Conservation (phyloP, 768 basidiomycete genomes). For the Pleurotus tuber-regium region DNA sequence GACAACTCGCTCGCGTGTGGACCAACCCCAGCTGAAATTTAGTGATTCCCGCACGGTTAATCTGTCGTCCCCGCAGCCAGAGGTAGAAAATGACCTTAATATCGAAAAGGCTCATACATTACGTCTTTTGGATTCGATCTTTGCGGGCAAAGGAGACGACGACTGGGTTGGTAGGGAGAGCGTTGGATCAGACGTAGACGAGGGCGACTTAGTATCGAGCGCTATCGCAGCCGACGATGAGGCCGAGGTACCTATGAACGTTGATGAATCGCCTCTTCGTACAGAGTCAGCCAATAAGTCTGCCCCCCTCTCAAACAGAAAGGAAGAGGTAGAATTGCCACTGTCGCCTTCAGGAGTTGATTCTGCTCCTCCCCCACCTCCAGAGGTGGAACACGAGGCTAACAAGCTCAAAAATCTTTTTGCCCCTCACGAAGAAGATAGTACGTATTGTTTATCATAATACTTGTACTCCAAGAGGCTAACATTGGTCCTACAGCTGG, state of each 20-base stretch:
- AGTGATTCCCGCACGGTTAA: slow-evolving; percentile 5
- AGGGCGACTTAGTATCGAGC: slow-evolving; percentile 22
- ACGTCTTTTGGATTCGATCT: slow-evolving; percentile 49
- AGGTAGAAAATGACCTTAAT: slow-evolving; percentile 29
- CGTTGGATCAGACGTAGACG: slow-evolving; percentile 55
- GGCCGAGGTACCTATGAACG: slow-evolving; percentile 32
- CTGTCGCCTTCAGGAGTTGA: not conserved
- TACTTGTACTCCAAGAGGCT: no score
- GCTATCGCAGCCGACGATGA: slow-evolving; percentile 5
- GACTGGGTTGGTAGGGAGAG: slow-evolving; percentile 65
- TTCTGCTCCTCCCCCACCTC: slow-evolving; percentile 7
- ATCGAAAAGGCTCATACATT: slow-evolving; percentile 47
- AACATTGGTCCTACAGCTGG: slow-evolving; percentile 51
- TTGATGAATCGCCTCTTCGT: slow-evolving; percentile 3
- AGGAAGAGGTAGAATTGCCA: slow-evolving; percentile 12
- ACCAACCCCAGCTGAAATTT: no score
- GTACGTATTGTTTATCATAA: no score
- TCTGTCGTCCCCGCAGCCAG: slow-evolving; percentile 6
- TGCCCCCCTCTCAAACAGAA: slow-evolving; percentile 2
- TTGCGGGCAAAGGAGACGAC: slow-evolving; percentile 41
- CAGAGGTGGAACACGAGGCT: slow-evolving; percentile 12
- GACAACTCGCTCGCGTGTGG: no score
- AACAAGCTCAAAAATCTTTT: slow-evolving; percentile 70
- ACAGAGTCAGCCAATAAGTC: no score
- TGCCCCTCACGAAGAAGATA: slow-evolving; percentile 63